phyloP scores from a whole-genome alignment of 768 basidiomycete species.

The Serendipita vermifera region DNA sequence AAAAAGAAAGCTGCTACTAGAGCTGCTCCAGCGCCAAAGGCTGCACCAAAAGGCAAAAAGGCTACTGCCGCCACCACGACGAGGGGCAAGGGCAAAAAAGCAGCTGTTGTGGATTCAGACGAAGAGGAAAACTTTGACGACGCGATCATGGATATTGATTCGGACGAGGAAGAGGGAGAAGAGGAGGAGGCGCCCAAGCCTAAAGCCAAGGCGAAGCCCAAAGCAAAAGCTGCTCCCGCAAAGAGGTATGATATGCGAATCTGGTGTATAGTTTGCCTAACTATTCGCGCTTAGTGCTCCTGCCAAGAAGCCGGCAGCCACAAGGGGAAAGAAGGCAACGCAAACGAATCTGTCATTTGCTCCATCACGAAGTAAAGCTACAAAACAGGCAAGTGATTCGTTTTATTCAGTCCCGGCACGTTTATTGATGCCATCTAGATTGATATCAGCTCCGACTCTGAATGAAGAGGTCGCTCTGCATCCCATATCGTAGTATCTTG shows the following conservation, averaged over 20 bases:
- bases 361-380: conserved; percentile 28
- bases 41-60: conserved; percentile 26
- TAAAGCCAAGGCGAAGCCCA: conserved; percentile 35
- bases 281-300: conserved; percentile 23
- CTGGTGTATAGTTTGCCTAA: not conserved
- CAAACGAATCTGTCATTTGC: conserved; percentile 54
- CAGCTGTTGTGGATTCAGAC: conserved; percentile 30
- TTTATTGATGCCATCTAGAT: too few species aligned
- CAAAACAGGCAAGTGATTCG: not conserved
- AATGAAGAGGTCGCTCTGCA: too few species aligned
- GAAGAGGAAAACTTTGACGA: conserved; percentile 30
- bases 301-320: conserved; percentile 32
- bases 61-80: conserved; percentile 21
- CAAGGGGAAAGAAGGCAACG: conserved; percentile 23
- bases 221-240: conserved; percentile 43
- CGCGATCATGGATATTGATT: conserved; percentile 42
- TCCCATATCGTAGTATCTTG: too few species aligned
- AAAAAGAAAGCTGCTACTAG: conserved; percentile 24
- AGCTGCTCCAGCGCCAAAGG: conserved; percentile 25
- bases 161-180: conserved; percentile 37
- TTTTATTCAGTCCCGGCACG: too few species aligned
- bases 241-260: conserved; percentile 17
- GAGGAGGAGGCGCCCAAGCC: conserved; percentile 36
- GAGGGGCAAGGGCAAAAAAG: conserved; percentile 41
- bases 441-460: too few species aligned